Conservation (phyloP, 2,329 filamentous ascomycete species). For the Knufia fluminis region DNA sequence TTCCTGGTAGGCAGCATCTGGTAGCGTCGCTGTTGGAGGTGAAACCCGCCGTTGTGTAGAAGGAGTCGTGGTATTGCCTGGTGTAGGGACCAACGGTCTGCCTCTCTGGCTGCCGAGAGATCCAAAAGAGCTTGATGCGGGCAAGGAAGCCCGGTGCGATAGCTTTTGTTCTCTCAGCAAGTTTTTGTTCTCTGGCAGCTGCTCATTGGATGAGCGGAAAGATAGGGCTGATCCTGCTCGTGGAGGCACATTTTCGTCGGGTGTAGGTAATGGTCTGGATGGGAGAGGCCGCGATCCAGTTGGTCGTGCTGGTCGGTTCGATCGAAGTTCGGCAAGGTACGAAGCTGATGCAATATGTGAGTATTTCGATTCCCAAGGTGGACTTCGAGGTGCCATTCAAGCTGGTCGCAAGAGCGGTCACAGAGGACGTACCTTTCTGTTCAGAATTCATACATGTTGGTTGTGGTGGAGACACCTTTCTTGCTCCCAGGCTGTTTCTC, state of each 20-base stretch:
- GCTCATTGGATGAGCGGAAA: not conserved
- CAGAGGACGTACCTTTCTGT: slow-evolving; percentile 35
- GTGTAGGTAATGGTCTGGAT: slow-evolving; percentile 33
- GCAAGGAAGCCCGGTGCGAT: slow-evolving; percentile 10
- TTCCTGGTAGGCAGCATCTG: slow-evolving; percentile 44
- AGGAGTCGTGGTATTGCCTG: slow-evolving; percentile 23
- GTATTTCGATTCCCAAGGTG: slow-evolving; percentile 19
- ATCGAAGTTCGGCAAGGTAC: slow-evolving; percentile 52
- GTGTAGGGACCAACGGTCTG: slow-evolving; percentile 33
- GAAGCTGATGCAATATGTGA: slow-evolving; percentile 36
- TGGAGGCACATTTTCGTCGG: slow-evolving; percentile 27
- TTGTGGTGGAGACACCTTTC: slow-evolving; percentile 39
- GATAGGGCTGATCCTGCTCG: slow-evolving; percentile 37
- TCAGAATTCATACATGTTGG: slow-evolving; percentile 39
- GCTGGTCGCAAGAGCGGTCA: not conserved
- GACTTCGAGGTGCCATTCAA: slow-evolving; percentile 15
- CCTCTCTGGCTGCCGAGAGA: slow-evolving; percentile 20
- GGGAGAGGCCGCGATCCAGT: slow-evolving; percentile 53
- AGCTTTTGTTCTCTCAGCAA: not conserved
- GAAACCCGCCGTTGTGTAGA: slow-evolving; percentile 28
- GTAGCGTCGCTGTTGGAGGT: slow-evolving; percentile 27
- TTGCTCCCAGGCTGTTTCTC: slow-evolving; percentile 28
- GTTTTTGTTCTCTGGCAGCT: not conserved
- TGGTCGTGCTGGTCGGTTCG: slow-evolving; percentile 47
- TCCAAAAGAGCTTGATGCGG: slow-evolving; percentile 12